A percentile compares a stretch with the other conserved stretches of the same genome.
Conservation (phyloP, 768 basidiomycete genomes). For the Boletus rubroflammeus region DNA sequence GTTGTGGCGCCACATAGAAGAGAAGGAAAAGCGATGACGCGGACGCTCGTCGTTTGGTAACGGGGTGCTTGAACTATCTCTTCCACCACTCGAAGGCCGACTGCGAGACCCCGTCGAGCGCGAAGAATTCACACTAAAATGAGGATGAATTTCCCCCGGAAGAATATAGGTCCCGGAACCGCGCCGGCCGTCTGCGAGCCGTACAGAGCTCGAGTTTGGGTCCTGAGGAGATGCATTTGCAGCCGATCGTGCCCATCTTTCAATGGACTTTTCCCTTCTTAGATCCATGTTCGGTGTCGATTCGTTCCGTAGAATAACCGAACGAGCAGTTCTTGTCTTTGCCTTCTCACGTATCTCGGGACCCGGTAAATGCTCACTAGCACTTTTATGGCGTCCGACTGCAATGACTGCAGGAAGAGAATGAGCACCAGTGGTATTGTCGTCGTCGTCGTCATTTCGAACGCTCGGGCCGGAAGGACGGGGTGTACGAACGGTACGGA, state of each 20-base stretch:
- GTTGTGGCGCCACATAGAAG: conserved; percentile 27
- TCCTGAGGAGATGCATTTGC: conserved; percentile 21
- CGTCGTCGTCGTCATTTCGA: conserved; percentile 16
- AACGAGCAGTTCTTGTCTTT: conserved; percentile 23
- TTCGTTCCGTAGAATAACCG: conserved; percentile 20
- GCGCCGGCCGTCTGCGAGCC: conserved; percentile 14
- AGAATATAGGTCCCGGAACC: conserved; percentile 33
- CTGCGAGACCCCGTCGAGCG: conserved; percentile 24
- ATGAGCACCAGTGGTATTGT: conserved; percentile 26
- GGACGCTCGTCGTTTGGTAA: conserved; percentile 22
- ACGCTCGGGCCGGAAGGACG: conserved; percentile 14
- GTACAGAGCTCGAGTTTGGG: conserved; percentile 9
- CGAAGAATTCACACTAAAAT: conserved; percentile 10
- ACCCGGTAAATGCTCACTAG: conserved; percentile 10
- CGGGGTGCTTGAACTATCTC: conserved; percentile 17
- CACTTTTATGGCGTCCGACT: conserved; percentile 27
- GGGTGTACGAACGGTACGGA: conserved; percentile 40
- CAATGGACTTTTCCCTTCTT: conserved; percentile 32
- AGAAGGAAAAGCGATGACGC: conserved; percentile 31
- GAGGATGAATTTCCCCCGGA: conserved; percentile 15
- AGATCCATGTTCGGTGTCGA: conserved; percentile 18
- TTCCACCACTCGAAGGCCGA: conserved; percentile 25
- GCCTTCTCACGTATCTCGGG: conserved; percentile 25
- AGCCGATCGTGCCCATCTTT: conserved; percentile 32
- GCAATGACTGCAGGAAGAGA: conserved; percentile 29